Conservation (phyloP, 1,284 basidiomycete species). For the Leccinum griseonigrum region DNA sequence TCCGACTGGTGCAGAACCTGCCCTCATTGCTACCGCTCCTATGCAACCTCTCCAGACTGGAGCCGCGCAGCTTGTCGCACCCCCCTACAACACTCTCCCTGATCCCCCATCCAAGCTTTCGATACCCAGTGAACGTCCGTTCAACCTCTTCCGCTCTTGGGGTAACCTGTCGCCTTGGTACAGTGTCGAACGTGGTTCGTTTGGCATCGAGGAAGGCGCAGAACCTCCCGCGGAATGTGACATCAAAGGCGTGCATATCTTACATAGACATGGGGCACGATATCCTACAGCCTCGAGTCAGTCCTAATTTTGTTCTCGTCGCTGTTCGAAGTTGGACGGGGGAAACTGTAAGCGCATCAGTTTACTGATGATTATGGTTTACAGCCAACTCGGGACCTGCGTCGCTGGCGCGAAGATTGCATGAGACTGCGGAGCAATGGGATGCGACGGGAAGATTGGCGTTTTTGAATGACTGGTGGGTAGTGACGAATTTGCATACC, state of each 20-base stretch:
- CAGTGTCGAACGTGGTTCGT: slow-evolving; percentile 63
- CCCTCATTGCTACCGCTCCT: slow-evolving; percentile 74
- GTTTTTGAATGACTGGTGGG: slow-evolving; percentile 77
- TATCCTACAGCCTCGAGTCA: slow-evolving; percentile 74
- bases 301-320: slow-evolving; percentile 24
- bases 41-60: slow-evolving; percentile 72
- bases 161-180: slow-evolving; percentile 87
- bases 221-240: slow-evolving; percentile 67
- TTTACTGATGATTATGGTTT: slow-evolving; percentile 4
- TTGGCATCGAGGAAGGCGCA: slow-evolving; percentile 72
- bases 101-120: slow-evolving; percentile 4
- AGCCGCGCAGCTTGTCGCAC: slow-evolving; percentile 62
- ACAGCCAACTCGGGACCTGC: slow-evolving; percentile 65
- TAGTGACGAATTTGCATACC: slow-evolving; percentile 10
- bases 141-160: slow-evolving; percentile 74
- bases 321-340: neutral
- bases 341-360: neutral
- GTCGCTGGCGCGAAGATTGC: slow-evolving; percentile 55
- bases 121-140: slow-evolving; percentile 32
- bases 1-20: slow-evolving; percentile 82
- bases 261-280: slow-evolving; percentile 80
- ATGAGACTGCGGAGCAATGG: slow-evolving; percentile 55
- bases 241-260: slow-evolving; percentile 70
- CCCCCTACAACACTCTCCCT: slow-evolving; percentile 27
- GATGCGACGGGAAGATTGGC: slow-evolving; percentile 58